phyloP scores from a whole-genome alignment of 2,329 filamentous ascomycete species.

The Gnomoniopsis smithogilvyi region DNA sequence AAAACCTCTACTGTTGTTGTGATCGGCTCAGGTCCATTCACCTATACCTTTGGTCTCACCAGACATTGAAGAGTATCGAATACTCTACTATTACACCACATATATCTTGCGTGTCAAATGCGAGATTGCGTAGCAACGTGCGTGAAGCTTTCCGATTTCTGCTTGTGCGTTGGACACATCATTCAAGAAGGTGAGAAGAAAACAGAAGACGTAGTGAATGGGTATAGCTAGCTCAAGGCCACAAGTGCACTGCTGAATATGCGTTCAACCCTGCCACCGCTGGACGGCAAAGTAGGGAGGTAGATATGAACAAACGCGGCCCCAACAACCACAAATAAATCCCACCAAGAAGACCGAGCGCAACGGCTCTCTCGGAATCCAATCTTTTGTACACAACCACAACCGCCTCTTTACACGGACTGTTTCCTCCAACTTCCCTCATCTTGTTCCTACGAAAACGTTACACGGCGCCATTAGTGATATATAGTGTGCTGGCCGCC shows the following conservation, averaged over 20 bases:
- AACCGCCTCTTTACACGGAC: neutral
- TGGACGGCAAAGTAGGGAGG: neutral
- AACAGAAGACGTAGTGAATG: slow-evolving; percentile 2
- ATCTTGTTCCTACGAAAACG: neutral
- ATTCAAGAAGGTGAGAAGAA: neutral
- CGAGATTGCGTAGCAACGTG: too few relatives aligned
- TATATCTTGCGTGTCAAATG: neutral
- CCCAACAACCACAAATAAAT: neutral
- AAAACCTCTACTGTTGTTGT: neutral
- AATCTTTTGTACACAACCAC: neutral
- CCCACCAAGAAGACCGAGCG: neutral
- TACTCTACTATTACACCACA: neutral
- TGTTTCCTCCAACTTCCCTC: neutral
- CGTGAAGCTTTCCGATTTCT: too few relatives aligned
- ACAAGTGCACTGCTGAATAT: slow-evolving; percentile 8
- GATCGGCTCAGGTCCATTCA: neutral
- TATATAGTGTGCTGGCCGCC: neutral
- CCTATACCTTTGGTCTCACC: neutral
- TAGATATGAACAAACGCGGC: neutral
- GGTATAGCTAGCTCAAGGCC: slow-evolving; percentile 12
- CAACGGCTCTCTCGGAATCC: neutral
- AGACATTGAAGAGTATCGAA: neutral
- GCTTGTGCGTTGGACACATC: neutral
- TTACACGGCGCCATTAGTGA: neutral
- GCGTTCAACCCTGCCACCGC: neutral